A percentile compares a stretch with the other conserved stretches of the same genome.
These are phyloP conservation scores for Trematosphaeria pertusa DNA, from an alignment of 2,329 filamentous ascomycete species.

Conservation along the genomic window DNA sequence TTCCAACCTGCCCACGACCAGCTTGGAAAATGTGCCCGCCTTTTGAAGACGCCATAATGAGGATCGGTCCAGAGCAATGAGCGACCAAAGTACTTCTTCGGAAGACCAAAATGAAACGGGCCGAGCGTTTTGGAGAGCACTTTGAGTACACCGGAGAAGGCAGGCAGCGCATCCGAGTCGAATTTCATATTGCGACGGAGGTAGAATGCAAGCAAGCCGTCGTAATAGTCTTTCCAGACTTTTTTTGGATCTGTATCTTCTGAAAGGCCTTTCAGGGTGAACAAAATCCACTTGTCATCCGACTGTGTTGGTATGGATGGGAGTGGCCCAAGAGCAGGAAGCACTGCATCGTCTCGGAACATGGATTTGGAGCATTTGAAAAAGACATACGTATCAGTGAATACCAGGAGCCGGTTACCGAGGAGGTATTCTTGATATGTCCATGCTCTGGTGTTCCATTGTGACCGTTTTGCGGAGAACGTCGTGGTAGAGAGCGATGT, in stretches of 20 bases:
- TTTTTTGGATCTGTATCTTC: too few relatives aligned
- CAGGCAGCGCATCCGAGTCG: not conserved
- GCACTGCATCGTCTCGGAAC: not conserved
- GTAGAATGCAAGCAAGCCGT: too few relatives aligned
- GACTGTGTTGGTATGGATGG: not conserved
- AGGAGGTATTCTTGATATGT: not conserved
- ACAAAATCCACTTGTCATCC: too few relatives aligned
- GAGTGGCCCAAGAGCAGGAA: not conserved
- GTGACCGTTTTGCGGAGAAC: not conserved
- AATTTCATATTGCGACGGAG: conserved; percentile 1
- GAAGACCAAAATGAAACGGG: too few relatives aligned
- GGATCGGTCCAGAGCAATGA: too few relatives aligned
- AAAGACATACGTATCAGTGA: not conserved
- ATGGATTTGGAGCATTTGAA: not conserved
- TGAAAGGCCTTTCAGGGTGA: too few relatives aligned
- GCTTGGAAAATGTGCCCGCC: too few relatives aligned
- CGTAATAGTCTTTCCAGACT: too few relatives aligned
- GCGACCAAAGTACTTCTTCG: too few relatives aligned
- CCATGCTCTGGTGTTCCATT: not conserved
- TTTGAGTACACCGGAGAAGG: not conserved
- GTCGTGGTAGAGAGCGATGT: not conserved
- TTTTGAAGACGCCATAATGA: too few relatives aligned
- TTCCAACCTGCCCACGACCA: too few relatives aligned
- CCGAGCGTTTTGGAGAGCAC: not conserved
- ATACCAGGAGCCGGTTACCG: not conserved